phyloP scores from a whole-genome alignment of 805 yeast species.

The Yarrowia bubula region DNA sequence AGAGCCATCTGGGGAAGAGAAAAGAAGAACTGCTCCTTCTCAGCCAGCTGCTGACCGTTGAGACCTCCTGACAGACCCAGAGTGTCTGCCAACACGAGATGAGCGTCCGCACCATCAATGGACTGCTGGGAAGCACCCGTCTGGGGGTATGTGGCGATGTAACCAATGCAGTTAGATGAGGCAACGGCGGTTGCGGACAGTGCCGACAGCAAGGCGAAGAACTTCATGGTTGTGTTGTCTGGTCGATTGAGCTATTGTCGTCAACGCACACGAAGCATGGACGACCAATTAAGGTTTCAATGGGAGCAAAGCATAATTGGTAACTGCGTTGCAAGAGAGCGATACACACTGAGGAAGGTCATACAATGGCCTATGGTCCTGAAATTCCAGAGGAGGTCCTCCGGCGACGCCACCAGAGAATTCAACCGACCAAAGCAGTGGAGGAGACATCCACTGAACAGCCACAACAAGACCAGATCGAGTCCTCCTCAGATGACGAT shows the following conservation, averaged over 20 bases:
- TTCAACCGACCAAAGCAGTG: not conserved
- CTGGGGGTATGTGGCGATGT: slow-evolving; percentile 7
- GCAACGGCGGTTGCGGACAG: slow-evolving; percentile 16
- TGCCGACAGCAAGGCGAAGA: slow-evolving; percentile 13
- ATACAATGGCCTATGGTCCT: not conserved
- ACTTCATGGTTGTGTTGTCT: slow-evolving; percentile 20
- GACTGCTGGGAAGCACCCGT: not conserved
- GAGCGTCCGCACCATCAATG: slow-evolving; percentile 19
- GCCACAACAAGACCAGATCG: not conserved
- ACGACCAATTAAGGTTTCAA: not conserved
- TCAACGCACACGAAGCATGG: slow-evolving; percentile 21
- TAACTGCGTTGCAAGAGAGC: not conserved
- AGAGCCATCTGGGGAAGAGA: slow-evolving; percentile 11
- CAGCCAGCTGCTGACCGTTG: slow-evolving; percentile 10
- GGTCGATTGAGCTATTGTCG: slow-evolving; percentile 5
- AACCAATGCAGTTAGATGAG: slow-evolving; percentile 11
- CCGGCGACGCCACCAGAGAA: not conserved
- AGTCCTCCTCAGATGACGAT: not conserved
- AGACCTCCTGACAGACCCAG: slow-evolving; percentile 22
- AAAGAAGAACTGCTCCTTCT: slow-evolving; percentile 22
- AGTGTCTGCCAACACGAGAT: slow-evolving; percentile 18
- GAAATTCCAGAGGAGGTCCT: not conserved
- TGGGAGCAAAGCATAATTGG: not conserved
- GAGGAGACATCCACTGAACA: not conserved
- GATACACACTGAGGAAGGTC: not conserved